Conservation (phyloP, 2,329 filamentous ascomycete genomes). For the Phoma sp. region DNA sequence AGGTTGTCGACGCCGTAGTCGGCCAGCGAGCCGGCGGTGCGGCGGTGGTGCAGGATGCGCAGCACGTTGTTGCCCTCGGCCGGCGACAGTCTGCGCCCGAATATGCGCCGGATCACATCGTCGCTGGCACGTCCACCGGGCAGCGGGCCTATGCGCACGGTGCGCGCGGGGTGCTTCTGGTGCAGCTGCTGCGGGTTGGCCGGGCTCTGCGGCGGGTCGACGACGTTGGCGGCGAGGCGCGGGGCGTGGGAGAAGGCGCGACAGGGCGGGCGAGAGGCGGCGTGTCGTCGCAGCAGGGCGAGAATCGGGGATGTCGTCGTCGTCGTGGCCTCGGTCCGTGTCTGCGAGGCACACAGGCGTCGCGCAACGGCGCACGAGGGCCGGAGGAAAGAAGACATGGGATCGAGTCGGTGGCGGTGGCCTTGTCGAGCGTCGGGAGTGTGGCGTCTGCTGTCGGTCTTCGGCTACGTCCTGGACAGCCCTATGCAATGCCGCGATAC, state of each 20-base stretch:
- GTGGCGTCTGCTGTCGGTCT: not conserved
- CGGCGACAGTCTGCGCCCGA: conserved; percentile 37
- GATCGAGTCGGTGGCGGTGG: conserved; percentile 1
- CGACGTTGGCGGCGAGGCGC: conserved; percentile 32
- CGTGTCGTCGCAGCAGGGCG: conserved; percentile 24
- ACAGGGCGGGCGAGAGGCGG: conserved; percentile 20
- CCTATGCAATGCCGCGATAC: not conserved
- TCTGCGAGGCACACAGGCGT: conserved; percentile 33
- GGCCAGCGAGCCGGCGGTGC: conserved; percentile 48
- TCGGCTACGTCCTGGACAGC: conserved; percentile 1
- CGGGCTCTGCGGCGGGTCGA: conserved; percentile 32
- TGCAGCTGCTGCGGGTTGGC: conserved; percentile 16
- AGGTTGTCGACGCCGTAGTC: conserved; percentile 49
- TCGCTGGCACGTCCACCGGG: conserved; percentile 38
- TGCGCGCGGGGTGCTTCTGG: conserved; percentile 33
- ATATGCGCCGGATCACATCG: conserved; percentile 36
- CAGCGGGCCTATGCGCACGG: conserved; percentile 41
- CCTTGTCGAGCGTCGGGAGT: not conserved
- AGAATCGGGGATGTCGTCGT: conserved; percentile 26
- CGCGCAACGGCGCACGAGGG: conserved; percentile 37
- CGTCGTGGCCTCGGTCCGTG: conserved; percentile 16
- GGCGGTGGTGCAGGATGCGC: conserved; percentile 48
- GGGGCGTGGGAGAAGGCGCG: conserved; percentile 35
- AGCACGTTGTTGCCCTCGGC: conserved; percentile 46
- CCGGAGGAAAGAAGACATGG: conserved; percentile 40